These are phyloP conservation scores for Elaeagnus macrophylla DNA, from an alignment of 306 rosid species.

Conservation along the genomic window DNA sequence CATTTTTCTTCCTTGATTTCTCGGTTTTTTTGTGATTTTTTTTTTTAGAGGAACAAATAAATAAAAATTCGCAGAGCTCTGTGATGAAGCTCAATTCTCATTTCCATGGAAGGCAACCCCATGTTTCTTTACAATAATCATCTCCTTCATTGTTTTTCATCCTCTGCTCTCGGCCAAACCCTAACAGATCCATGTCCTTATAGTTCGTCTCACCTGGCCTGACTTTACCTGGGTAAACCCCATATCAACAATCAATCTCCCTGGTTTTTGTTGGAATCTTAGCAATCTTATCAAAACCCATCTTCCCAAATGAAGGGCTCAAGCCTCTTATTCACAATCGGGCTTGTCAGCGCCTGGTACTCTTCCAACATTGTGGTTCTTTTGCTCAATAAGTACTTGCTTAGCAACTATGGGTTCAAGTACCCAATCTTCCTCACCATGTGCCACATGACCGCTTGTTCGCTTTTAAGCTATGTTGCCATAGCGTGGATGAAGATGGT, in stretches of 20 bases:
- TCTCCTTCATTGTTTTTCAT: conserved; percentile 32
- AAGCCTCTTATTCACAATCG: conserved; percentile 75
- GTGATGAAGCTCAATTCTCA: conserved; percentile 43
- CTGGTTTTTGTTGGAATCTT: conserved; percentile 13
- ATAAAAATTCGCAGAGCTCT: neutral
- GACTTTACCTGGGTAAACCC: neutral
- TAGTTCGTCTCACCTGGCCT: conserved; percentile 9
- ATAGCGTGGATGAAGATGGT: conserved; percentile 96
- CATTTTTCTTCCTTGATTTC: neutral
- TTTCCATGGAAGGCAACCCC: conserved; percentile 54
- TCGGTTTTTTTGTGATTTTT: neutral
- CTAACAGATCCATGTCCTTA: conserved; percentile 34
- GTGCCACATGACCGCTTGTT: conserved; percentile 99
- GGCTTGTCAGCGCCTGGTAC: conserved; percentile 77
- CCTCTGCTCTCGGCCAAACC: conserved; percentile 13
- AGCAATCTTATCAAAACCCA: conserved; percentile 37
- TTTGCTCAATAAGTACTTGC: conserved; percentile 80
- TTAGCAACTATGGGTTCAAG: conserved; percentile 92
- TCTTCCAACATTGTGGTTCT: conserved; percentile 94
- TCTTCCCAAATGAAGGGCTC: conserved; percentile 50
- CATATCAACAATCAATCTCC: neutral
- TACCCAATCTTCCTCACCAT: conserved; percentile 98
- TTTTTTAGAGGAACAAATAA: no score
- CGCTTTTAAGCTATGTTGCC: conserved; percentile 79
- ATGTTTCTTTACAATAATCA: conserved; percentile 11